These are phyloP conservation scores for Cercophora samala DNA, from an alignment of 495 filamentous ascomycete species.

Conservation along the genomic window DNA sequence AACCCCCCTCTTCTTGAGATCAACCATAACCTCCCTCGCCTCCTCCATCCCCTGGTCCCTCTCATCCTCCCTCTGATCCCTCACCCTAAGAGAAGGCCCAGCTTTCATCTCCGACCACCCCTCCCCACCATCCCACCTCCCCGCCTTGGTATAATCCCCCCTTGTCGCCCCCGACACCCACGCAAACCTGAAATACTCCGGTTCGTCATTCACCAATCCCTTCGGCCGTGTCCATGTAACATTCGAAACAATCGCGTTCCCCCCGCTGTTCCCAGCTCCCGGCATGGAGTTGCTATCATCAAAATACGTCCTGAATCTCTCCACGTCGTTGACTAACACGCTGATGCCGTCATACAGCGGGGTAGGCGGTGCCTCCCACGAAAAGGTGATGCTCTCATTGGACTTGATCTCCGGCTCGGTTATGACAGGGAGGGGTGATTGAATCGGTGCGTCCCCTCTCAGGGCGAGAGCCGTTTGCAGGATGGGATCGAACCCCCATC, in stretches of 20 bases:
- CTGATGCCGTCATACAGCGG: slow-evolving; percentile 75
- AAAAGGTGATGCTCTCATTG: slow-evolving; percentile 49
- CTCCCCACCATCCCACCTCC: slow-evolving; percentile 67
- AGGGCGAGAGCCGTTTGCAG: slow-evolving; percentile 75
- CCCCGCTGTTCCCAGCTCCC: slow-evolving; percentile 17
- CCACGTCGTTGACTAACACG: slow-evolving; percentile 91
- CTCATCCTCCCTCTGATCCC: slow-evolving; percentile 19
- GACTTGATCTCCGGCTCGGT: slow-evolving; percentile 42
- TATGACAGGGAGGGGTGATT: slow-evolving; percentile 62
- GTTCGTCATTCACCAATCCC: slow-evolving; percentile 33
- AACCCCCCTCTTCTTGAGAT: slow-evolving; percentile 6
- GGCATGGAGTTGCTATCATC: slow-evolving; percentile 37
- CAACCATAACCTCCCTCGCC: background rate
- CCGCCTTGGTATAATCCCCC: slow-evolving; percentile 78
- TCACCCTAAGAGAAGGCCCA: slow-evolving; percentile 44
- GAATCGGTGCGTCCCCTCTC: slow-evolving; percentile 63
- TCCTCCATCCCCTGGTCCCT: background rate
- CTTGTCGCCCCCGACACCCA: slow-evolving; percentile 67
- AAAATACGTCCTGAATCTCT: slow-evolving; percentile 66
- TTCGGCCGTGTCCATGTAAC: slow-evolving; percentile 48
- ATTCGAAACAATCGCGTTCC: slow-evolving; percentile 20
- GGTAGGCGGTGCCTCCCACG: slow-evolving; percentile 47
- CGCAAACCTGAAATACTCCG: slow-evolving; percentile 82
- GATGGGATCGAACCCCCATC: slow-evolving; percentile 90
- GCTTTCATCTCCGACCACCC: slow-evolving; percentile 60